Conservation (phyloP, 164 flowering plant species). For the Tinospora cordifolia region DNA sequence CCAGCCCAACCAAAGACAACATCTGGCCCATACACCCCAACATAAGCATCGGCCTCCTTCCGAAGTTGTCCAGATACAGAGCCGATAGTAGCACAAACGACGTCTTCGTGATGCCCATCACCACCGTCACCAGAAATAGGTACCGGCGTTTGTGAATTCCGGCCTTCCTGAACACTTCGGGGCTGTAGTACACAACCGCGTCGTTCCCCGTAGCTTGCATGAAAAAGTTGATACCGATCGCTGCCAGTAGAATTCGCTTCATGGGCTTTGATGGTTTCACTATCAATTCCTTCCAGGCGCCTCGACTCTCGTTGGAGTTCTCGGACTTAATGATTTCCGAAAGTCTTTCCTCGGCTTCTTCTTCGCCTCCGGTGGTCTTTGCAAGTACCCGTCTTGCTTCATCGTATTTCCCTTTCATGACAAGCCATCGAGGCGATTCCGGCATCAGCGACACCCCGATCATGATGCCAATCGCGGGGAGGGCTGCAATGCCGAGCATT, state of each 20-base stretch:
- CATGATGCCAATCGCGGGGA: slow-evolving; percentile 51
- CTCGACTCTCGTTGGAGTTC: slow-evolving; percentile 29
- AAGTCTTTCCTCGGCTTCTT: slow-evolving; percentile 53
- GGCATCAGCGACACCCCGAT: slow-evolving; percentile 59
- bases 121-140: slow-evolving; percentile 46
- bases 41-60: slow-evolving; percentile 65
- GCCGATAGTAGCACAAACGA: slow-evolving; percentile 59
- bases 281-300: slow-evolving; percentile 67
- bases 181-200: slow-evolving; percentile 74
- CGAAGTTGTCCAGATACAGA: slow-evolving; percentile 47
- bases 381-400: slow-evolving; percentile 53
- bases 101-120: slow-evolving; percentile 67
- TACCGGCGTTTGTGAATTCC: slow-evolving; percentile 37
- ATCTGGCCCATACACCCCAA: slow-evolving; percentile 60
- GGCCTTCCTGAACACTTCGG: slow-evolving; percentile 61
- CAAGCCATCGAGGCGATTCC: slow-evolving; percentile 87
- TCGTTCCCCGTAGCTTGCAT: slow-evolving; percentile 92
- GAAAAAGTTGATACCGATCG: slow-evolving; percentile 80
- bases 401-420: slow-evolving; percentile 40
- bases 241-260: slow-evolving; percentile 51
- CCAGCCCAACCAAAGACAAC: slow-evolving; percentile 30
- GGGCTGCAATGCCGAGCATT: slow-evolving; percentile 63
- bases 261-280: slow-evolving; percentile 37
- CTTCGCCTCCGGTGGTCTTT: slow-evolving; percentile 23
- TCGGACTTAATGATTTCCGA: slow-evolving; percentile 29